These are phyloP conservation scores for Tremella mesenterica DNA, from an alignment of 768 basidiomycete species.

Conservation along the genomic window DNA sequence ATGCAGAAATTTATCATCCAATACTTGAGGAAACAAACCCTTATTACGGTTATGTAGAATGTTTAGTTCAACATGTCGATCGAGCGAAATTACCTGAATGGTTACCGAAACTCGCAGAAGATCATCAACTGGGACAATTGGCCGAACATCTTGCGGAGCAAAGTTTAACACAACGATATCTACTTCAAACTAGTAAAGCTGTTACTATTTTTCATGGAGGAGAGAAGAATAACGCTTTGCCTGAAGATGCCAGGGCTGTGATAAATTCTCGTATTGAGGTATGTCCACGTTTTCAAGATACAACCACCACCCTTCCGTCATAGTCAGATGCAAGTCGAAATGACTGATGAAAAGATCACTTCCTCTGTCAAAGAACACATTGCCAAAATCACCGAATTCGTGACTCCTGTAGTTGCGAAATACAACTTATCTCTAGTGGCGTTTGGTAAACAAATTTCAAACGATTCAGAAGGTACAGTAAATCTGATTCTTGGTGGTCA, in stretches of 20 bases:
- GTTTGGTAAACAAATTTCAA: conserved; percentile 30
- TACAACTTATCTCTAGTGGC: conserved; percentile 32
- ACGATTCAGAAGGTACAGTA: too few species aligned
- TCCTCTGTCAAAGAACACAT: too few species aligned
- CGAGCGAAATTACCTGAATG: conserved; percentile 46
- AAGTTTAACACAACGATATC: conserved; percentile 16
- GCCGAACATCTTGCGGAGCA: conserved; percentile 13
- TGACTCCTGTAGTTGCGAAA: conserved; percentile 18
- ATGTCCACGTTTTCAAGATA: conserved; percentile 12
- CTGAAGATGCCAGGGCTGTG: conserved; percentile 34
- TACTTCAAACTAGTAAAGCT: conserved; percentile 34
- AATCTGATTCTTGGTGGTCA: too few species aligned
- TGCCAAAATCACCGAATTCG: not conserved
- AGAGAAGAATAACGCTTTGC: conserved; percentile 34
- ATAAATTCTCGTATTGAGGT: conserved; percentile 39
- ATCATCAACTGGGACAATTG: conserved; percentile 12
- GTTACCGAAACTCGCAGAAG: conserved; percentile 13
- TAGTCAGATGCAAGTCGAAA: too few species aligned
- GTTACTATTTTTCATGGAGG: conserved; percentile 37
- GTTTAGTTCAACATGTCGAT: conserved; percentile 54
- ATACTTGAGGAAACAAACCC: conserved; percentile 54
- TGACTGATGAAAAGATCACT: too few species aligned
- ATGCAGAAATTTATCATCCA: conserved; percentile 21
- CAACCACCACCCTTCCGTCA: too few species aligned
- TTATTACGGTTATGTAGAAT: conserved; percentile 57